Evolutionary conservation across 192 early-diverging fungal genomes (phyloP).

Genomic region (Chytriomyces hyalinus): DNA sequence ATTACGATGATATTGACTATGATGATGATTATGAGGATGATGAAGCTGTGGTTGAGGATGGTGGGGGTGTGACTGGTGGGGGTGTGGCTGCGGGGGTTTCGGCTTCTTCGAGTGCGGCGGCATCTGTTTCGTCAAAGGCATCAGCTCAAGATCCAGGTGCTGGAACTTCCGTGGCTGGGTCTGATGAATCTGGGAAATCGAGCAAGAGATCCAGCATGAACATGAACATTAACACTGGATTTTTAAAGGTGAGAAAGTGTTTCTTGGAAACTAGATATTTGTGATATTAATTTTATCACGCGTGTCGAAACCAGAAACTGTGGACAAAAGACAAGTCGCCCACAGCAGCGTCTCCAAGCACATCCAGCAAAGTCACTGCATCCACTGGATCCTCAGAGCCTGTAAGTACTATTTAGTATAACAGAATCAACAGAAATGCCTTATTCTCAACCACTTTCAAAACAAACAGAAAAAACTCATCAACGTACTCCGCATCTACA

Average conservation of each 20-base stretch:
- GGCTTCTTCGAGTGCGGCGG: background rate
- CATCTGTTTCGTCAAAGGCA: background rate
- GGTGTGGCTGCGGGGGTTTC: background rate
- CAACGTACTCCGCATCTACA: conserved; percentile 55
- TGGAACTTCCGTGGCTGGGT: background rate
- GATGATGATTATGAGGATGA: conserved; percentile 52
- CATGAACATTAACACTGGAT: conserved; percentile 2
- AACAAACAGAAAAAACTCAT: conserved; percentile 43
- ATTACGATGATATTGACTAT: conserved; percentile 49
- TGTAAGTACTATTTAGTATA: background rate
- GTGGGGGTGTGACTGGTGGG: background rate
- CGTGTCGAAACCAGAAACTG: background rate
- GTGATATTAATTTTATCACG: background rate
- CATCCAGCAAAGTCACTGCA: background rate
- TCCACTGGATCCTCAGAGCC: background rate
- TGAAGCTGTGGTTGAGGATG: background rate
- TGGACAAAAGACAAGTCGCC: conserved; percentile 7
- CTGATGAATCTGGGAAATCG: background rate
- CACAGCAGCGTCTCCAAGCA: background rate
- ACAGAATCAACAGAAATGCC: background rate
- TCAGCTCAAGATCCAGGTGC: background rate
- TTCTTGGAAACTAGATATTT: background rate
- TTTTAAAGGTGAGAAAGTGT: conserved; percentile 2
- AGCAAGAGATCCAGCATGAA: background rate
- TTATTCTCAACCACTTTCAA: background rate